These are phyloP conservation scores for Malassezia yamatoensis DNA, from an alignment of 1,284 basidiomycete species.

Conservation along the genomic window DNA sequence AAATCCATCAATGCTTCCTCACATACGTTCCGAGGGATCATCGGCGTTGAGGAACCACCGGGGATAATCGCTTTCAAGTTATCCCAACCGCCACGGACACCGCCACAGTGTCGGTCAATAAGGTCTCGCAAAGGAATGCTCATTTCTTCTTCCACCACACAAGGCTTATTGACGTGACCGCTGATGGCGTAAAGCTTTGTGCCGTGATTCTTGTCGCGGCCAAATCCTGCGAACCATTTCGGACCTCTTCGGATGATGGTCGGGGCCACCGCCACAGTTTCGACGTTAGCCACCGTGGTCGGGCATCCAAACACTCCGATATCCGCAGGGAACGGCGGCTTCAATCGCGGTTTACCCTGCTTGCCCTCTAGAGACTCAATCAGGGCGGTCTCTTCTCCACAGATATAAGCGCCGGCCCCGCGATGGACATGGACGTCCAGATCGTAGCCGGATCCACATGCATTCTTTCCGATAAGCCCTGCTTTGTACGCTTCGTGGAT, in stretches of 20 bases:
- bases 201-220: conserved; percentile 82
- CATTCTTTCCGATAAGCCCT: conserved; percentile 83
- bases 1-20: conserved; percentile 68
- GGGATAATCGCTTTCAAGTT: conserved; percentile 90
- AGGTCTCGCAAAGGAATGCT: conserved; percentile 87
- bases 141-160: conserved; percentile 98
- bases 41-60: conserved; percentile 89
- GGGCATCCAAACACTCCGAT: conserved; percentile 94
- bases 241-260: conserved; percentile 87
- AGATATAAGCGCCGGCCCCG: conserved; percentile 95
- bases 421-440: conserved; percentile 97
- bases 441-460: conserved; percentile 79
- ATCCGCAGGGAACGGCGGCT: conserved; percentile 98
- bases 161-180: conserved; percentile 96
- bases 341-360: conserved; percentile 92
- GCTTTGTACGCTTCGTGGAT: conserved; percentile 88
- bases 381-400: conserved; percentile 94
- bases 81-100: conserved; percentile 87
- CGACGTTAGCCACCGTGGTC: conserved; percentile 93
- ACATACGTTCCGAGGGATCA: conserved; percentile 61
- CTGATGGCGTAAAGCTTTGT: conserved; percentile 92
- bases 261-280: conserved; percentile 92
- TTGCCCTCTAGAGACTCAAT: conserved; percentile 94
- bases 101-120: conserved; percentile 92
- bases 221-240: conserved; percentile 87